Evolutionary conservation across 768 basidiomycete genomes (phyloP).

Genomic region (Leccinum arenicola): DNA sequence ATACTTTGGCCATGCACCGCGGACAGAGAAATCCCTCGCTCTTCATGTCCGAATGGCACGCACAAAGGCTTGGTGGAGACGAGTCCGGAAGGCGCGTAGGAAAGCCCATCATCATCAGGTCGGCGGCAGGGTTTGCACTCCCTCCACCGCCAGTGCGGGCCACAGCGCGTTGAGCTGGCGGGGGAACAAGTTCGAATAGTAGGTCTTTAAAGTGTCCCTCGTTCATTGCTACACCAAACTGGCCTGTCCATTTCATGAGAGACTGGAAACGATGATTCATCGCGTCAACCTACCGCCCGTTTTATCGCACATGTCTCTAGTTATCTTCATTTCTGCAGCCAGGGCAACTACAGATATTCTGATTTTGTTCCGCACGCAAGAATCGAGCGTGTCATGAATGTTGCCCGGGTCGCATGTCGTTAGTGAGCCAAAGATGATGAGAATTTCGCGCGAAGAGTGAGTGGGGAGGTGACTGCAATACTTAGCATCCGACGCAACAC

Average conservation of each 20-base stretch:
- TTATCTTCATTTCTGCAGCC: constrained; percentile 98
- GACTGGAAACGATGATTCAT: not conserved
- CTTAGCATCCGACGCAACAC: constrained; percentile 5
- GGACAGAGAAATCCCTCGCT: constrained; percentile 95
- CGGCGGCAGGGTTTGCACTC: constrained; percentile 63
- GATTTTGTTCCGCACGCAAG: constrained; percentile 77
- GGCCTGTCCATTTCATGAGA: constrained; percentile 43
- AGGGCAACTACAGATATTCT: constrained; percentile 92
- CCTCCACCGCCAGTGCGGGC: constrained; percentile 45
- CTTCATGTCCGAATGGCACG: constrained; percentile 90
- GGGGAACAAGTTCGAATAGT: constrained; percentile 92
- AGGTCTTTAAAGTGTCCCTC: constrained; percentile 97
- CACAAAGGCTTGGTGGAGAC: constrained; percentile 81
- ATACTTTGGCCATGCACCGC: constrained; percentile 87
- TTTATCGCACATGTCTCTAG: constrained; percentile 85
- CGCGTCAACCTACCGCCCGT: constrained; percentile 66
- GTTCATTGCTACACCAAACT: constrained; percentile 97
- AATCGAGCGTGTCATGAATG: constrained; percentile 91
- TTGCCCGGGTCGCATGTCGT: constrained; percentile 98
- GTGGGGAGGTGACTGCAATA: constrained; percentile 85
- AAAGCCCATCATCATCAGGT: constrained; percentile 99
- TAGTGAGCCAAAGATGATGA: constrained; percentile 91
- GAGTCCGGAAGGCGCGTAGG: constrained; percentile 87
- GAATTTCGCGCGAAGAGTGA: constrained; percentile 93
- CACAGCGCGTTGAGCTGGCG: constrained; percentile 75